Conservation (phyloP, 208 protist species). For the Leishmania tarentolae region DNA sequence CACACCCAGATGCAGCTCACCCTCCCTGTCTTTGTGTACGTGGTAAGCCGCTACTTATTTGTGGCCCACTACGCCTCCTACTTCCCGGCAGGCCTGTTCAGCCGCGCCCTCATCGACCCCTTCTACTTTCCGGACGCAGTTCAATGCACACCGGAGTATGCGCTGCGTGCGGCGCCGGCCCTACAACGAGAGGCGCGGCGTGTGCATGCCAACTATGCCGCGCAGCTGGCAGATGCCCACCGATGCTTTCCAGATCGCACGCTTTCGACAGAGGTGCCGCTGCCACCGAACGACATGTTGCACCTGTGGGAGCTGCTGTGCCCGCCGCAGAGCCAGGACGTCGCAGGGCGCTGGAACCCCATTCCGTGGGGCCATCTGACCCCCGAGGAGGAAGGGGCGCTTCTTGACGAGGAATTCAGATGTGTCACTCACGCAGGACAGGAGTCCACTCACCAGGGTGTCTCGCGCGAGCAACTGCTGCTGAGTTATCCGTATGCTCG, state of each 20-base stretch:
- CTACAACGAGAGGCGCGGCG: slow-evolving; percentile 19
- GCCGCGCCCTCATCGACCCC: slow-evolving; percentile 40
- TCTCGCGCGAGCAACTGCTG: slow-evolving; percentile 4
- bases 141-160: slow-evolving; percentile 40
- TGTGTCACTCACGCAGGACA: background rate
- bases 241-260: slow-evolving; percentile 25
- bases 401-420: slow-evolving; percentile 29
- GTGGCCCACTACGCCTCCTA: slow-evolving; percentile 46
- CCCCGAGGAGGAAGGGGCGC: slow-evolving; percentile 42
- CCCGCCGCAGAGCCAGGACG: slow-evolving; percentile 26
- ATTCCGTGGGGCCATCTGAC: slow-evolving; percentile 40
- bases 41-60: slow-evolving; percentile 74
- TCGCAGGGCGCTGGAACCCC: slow-evolving; percentile 29
- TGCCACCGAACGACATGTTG: slow-evolving; percentile 16
- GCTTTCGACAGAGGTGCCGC: slow-evolving; percentile 22
- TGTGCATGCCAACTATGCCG: slow-evolving; percentile 14
- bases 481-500: slow-evolving; percentile 24
- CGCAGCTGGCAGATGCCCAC: slow-evolving; percentile 28
- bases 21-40: slow-evolving; percentile 77
- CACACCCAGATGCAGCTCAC: slow-evolving; percentile 38
- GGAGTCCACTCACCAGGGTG: background rate
- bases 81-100: slow-evolving; percentile 61
- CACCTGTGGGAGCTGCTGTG: slow-evolving; percentile 36
- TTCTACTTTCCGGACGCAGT: slow-evolving; percentile 41
- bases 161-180: slow-evolving; percentile 29